Conservation (phyloP, 1,284 basidiomycete genomes). For the Leccinum pachyderme region DNA sequence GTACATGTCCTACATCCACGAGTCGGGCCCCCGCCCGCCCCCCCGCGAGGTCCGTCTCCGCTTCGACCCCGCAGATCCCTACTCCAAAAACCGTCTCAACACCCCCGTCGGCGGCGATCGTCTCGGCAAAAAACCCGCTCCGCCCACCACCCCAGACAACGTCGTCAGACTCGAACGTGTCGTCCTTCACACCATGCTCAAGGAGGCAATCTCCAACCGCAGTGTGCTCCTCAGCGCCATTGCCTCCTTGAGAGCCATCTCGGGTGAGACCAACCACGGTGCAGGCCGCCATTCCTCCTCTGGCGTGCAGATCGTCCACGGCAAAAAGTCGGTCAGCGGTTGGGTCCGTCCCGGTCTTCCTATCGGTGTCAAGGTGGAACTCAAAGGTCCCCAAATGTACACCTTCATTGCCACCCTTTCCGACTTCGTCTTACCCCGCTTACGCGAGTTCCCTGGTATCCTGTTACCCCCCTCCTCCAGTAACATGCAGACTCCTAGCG, state of each 20-base stretch:
- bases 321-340: slow-evolving; percentile 78
- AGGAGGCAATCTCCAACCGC: slow-evolving; percentile 76
- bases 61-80: slow-evolving; percentile 80
- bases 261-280: slow-evolving; percentile 74
- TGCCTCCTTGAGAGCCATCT: slow-evolving; percentile 85
- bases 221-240: slow-evolving; percentile 80
- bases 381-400: slow-evolving; percentile 91
- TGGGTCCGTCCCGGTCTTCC: slow-evolving; percentile 88
- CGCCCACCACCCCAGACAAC: slow-evolving; percentile 62
- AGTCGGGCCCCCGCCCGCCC: slow-evolving; percentile 48
- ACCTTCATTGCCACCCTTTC: slow-evolving; percentile 87
- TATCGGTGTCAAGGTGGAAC: slow-evolving; percentile 84
- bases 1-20: slow-evolving; percentile 94
- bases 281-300: slow-evolving; percentile 66
- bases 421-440: slow-evolving; percentile 92
- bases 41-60: slow-evolving; percentile 60
- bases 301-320: slow-evolving; percentile 81
- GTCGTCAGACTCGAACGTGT: slow-evolving; percentile 81
- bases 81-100: slow-evolving; percentile 71
- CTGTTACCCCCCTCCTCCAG: slow-evolving; percentile 65
- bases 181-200: slow-evolving; percentile 81
- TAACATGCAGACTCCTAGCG: slow-evolving; percentile 65
- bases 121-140: slow-evolving; percentile 62
- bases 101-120: slow-evolving; percentile 73
- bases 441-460: slow-evolving; percentile 89